Evolutionary conservation across 768 basidiomycete species (phyloP).

Genomic region (Russula dissimulans): DNA sequence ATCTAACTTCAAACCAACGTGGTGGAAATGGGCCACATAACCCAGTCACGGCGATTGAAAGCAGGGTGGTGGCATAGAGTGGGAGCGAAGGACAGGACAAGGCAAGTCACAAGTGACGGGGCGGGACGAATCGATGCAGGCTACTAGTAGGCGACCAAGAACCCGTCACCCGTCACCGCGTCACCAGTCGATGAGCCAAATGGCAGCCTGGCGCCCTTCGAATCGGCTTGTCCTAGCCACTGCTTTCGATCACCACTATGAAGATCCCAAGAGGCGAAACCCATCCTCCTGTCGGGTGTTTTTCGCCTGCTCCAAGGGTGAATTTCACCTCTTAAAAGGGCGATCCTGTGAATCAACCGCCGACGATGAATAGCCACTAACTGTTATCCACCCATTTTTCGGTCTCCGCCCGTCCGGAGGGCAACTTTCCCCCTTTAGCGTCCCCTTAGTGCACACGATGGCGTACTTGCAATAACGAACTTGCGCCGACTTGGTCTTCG

Average conservation of each 20-base stretch:
- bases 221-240: not conserved
- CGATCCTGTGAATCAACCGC: too few species aligned
- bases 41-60: not conserved
- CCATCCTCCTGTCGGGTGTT: too few species aligned
- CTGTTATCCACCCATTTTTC: too few species aligned
- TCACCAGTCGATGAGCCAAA: not conserved
- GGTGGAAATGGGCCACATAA: slow-evolving; percentile 1
- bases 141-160: too few species aligned
- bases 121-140: not conserved
- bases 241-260: slow-evolving; percentile 32
- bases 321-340: too few species aligned
- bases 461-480: slow-evolving; percentile 69
- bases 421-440: too few species aligned
- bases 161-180: too few species aligned
- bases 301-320: too few species aligned
- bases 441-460: slow-evolving; percentile 41
- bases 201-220: not conserved
- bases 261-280: too few species aligned
- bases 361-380: too few species aligned
- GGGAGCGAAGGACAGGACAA: not conserved
- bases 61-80: not conserved
- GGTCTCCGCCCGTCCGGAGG: too few species aligned
- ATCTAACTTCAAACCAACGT: slow-evolving; percentile 8
- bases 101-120: not conserved
- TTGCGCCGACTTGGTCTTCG: slow-evolving; percentile 43